These are phyloP conservation scores for Barnettozyma californica DNA, from an alignment of 805 yeast genomes.

Conservation along the genomic window DNA sequence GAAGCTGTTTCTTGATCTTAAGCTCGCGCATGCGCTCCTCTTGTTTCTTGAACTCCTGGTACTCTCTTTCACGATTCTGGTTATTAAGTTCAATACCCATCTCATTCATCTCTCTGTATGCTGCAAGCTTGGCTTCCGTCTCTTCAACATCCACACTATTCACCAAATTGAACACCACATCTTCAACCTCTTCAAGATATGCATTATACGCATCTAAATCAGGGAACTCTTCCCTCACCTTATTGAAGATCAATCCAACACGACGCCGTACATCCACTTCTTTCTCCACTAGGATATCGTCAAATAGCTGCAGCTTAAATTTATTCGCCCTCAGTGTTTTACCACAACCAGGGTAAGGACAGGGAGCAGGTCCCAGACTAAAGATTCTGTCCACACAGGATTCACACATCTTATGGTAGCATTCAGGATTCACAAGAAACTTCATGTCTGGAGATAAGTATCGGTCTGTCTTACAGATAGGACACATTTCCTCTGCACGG, in stretches of 20 bases:
- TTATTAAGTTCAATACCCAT: slow-evolving; percentile 73
- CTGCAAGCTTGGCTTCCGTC: slow-evolving; percentile 59
- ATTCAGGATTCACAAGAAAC: slow-evolving; percentile 91
- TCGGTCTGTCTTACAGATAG: slow-evolving; percentile 92
- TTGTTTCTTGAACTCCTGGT: slow-evolving; percentile 52
- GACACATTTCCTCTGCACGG: slow-evolving; percentile 74
- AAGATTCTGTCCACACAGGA: slow-evolving; percentile 95
- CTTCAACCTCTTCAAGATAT: slow-evolving; percentile 82
- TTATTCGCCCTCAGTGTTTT: slow-evolving; percentile 80
- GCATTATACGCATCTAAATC: slow-evolving; percentile 56
- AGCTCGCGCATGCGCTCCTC: slow-evolving; percentile 70
- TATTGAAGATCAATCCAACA: slow-evolving; percentile 73
- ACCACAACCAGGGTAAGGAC: slow-evolving; percentile 91
- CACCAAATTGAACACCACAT: slow-evolving; percentile 68
- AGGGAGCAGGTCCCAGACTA: slow-evolving; percentile 91
- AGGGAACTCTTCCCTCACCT: slow-evolving; percentile 68
- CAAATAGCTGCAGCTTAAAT: slow-evolving; percentile 90
- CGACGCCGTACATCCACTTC: slow-evolving; percentile 88
- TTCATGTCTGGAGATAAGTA: slow-evolving; percentile 90
- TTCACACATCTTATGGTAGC: slow-evolving; percentile 96
- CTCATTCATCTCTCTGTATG: slow-evolving; percentile 70
- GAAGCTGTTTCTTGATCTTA: slow-evolving; percentile 39
- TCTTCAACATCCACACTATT: slow-evolving; percentile 63
- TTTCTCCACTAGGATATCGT: slow-evolving; percentile 81
- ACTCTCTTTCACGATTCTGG: slow-evolving; percentile 65